These are phyloP conservation scores for Avena atlantica DNA, from an alignment of 176 grass and related monocot species.

Conservation along the genomic window DNA sequence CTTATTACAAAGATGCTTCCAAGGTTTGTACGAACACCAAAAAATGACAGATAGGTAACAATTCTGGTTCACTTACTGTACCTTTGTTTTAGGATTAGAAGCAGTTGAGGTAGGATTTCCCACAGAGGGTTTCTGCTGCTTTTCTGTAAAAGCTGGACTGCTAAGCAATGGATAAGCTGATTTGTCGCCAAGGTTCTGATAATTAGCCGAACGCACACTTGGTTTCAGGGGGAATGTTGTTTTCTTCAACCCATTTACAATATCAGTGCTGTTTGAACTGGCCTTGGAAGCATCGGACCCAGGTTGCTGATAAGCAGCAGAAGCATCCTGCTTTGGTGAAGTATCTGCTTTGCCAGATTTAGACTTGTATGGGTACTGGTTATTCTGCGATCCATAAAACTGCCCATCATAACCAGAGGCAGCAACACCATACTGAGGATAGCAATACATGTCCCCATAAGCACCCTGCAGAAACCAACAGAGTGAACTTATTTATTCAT, in stretches of 20 bases:
- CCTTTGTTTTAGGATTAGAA: conserved; percentile 52
- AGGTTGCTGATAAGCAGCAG: conserved; percentile 48
- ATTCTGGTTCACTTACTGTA: conserved; percentile 42
- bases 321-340: conserved; percentile 40
- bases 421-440: conserved; percentile 63
- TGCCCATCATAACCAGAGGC: conserved; percentile 59
- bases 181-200: conserved; percentile 51
- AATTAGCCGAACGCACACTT: conserved; percentile 44
- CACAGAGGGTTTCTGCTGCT: conserved; percentile 34
- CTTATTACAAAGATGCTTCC: no score
- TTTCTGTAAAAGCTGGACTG: conserved; percentile 39
- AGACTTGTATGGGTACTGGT: conserved; percentile 54
- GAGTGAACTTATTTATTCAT: background rate
- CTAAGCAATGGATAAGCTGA: conserved; percentile 45
- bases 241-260: conserved; percentile 45
- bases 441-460: conserved; percentile 82
- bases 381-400: conserved; percentile 68
- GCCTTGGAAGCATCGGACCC: conserved; percentile 42
- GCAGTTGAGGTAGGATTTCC: conserved; percentile 44
- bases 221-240: conserved; percentile 28
- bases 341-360: conserved; percentile 42
- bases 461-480: conserved; percentile 57
- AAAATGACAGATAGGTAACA: background rate
- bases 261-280: conserved; percentile 40
- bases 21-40: background rate